Evolutionary conservation across 2,329 filamentous ascomycete species (phyloP).

Genomic region (Penicillium sp.): DNA sequence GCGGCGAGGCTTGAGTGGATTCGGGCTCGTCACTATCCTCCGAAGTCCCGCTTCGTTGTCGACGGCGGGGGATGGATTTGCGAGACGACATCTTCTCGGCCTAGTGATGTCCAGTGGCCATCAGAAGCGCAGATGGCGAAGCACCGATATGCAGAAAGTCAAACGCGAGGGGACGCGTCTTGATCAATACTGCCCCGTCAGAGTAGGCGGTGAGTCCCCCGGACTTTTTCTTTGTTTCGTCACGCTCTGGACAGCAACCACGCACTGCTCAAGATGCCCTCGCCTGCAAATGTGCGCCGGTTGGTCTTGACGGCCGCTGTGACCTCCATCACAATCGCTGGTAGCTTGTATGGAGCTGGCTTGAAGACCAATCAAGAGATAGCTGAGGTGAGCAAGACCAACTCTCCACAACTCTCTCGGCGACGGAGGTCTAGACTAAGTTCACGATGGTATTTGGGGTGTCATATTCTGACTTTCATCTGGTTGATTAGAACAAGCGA

Average conservation of each 20-base stretch:
- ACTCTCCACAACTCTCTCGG: not conserved
- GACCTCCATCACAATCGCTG: constrained; percentile 55
- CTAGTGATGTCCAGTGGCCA: constrained; percentile 1
- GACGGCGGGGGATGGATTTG: constrained; percentile 28
- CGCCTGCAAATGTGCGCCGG: constrained; percentile 44
- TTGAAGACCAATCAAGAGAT: constrained; percentile 55
- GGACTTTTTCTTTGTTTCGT: constrained; percentile 12
- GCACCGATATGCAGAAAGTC: constrained; percentile 9
- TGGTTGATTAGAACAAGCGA: constrained; percentile 49
- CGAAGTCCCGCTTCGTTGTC: constrained; percentile 12
- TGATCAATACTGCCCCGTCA: constrained; percentile 18
- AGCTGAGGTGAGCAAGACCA: constrained; percentile 47
- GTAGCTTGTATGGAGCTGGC: constrained; percentile 59
- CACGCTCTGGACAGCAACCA: constrained; percentile 7
- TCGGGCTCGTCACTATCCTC: constrained; percentile 21
- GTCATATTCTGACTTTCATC: too few species aligned
- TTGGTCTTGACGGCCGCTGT: constrained; percentile 56
- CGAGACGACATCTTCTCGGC: constrained; percentile 28
- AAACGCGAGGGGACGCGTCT: constrained; percentile 29
- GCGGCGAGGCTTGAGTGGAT: constrained; percentile 25
- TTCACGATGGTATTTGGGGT: too few species aligned
- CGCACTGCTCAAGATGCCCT: constrained; percentile 23
- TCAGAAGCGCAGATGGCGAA: constrained; percentile 7
- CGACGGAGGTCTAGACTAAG: too few species aligned
- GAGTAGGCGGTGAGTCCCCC: constrained; percentile 26